Evolutionary conservation across 2,329 filamentous ascomycete genomes (phyloP).

Genomic region (Penicillium aurantiogriseum): DNA sequence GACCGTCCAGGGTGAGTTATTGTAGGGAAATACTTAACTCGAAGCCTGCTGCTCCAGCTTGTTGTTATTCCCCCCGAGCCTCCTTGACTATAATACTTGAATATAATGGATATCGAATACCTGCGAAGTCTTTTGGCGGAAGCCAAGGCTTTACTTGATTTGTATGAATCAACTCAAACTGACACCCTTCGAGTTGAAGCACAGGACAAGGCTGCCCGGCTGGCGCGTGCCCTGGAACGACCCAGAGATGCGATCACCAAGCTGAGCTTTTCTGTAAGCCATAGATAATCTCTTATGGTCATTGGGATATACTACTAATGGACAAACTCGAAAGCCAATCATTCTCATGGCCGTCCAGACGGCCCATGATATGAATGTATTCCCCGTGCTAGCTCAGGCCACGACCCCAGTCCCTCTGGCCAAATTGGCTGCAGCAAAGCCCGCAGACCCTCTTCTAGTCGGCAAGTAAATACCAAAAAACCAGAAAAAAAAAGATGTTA

Average conservation of each 20-base stretch:
- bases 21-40: too few relatives aligned
- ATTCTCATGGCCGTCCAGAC: conserved; percentile 23
- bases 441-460: conserved; percentile 24
- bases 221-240: conserved; percentile 20
- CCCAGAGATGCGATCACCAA: conserved; percentile 23
- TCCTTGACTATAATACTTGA: not conserved
- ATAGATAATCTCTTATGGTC: too few relatives aligned
- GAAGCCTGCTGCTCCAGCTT: not conserved
- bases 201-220: conserved; percentile 13
- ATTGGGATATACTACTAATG: not conserved
- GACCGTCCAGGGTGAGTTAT: too few relatives aligned
- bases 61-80: not conserved
- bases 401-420: conserved; percentile 12
- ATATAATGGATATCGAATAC: conserved; percentile 10
- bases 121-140: conserved; percentile 12
- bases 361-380: conserved; percentile 21
- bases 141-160: conserved; percentile 6
- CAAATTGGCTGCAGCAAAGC: conserved; percentile 21
- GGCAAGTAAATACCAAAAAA: conserved; percentile 6
- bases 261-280: conserved; percentile 16
- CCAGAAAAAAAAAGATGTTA: not conserved
- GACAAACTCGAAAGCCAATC: conserved; percentile 10
- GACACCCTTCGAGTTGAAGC: conserved; percentile 17
- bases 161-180: conserved; percentile 8
- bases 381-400: conserved; percentile 16